A percentile compares a stretch with the other conserved stretches of the same genome.
These are phyloP conservation scores for Lentinula sp. DNA, from an alignment of 768 basidiomycete species.

Conservation along the genomic window DNA sequence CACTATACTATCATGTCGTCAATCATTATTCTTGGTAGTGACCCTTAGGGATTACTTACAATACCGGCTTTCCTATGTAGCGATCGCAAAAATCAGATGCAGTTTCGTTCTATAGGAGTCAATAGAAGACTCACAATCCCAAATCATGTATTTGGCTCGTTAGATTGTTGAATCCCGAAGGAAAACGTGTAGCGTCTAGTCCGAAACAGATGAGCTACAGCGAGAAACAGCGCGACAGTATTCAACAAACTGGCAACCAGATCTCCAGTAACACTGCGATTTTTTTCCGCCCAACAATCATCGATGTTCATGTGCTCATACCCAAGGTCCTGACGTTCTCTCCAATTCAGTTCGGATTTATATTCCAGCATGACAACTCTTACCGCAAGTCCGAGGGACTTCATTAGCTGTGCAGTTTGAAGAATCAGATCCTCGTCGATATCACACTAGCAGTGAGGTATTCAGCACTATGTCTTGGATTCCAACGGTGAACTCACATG, in stretches of 20 bases:
- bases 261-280: slow-evolving; percentile 42
- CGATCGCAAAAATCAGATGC: neutral
- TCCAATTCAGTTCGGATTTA: neutral
- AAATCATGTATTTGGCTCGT: slow-evolving; percentile 50
- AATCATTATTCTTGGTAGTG: too few species aligned
- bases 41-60: slow-evolving; percentile 25
- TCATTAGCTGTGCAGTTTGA: slow-evolving; percentile 42
- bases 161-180: slow-evolving; percentile 51
- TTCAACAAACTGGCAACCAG: slow-evolving; percentile 46
- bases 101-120: neutral
- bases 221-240: neutral
- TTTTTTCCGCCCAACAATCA: slow-evolving; percentile 59
- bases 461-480: neutral
- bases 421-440: slow-evolving; percentile 50
- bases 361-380: neutral
- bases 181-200: slow-evolving; percentile 44
- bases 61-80: slow-evolving; percentile 51
- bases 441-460: slow-evolving; percentile 37
- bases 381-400: slow-evolving; percentile 45
- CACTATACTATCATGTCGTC: slow-evolving; percentile 42
- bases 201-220: neutral
- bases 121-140: slow-evolving; percentile 40
- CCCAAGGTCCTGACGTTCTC: slow-evolving; percentile 40
- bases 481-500: slow-evolving; percentile 31
- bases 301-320: slow-evolving; percentile 58